phyloP scores from a whole-genome alignment of 257 asterid genomes.

The Petunia secreta region DNA sequence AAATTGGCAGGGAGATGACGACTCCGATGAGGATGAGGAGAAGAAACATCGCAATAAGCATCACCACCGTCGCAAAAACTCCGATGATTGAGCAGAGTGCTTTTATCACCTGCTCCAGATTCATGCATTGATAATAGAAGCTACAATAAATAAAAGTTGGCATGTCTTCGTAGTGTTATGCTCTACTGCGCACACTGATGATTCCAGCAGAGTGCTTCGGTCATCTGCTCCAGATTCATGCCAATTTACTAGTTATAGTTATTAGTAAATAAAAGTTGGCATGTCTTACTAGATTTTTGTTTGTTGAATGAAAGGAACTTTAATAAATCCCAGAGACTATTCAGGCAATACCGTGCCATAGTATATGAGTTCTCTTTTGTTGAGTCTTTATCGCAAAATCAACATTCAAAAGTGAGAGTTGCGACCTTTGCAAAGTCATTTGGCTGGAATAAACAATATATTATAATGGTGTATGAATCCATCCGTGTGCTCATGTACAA shows the following conservation, averaged over 20 bases:
- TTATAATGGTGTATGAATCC: no score
- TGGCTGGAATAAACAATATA: background rate
- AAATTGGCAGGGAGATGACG: slow-evolving; percentile 42
- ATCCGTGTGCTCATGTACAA: slow-evolving; percentile 22
- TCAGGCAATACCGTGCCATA: background rate
- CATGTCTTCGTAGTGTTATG: background rate
- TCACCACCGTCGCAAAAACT: slow-evolving; percentile 45
- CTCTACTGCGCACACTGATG: slow-evolving; percentile 49
- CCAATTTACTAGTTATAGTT: slow-evolving; percentile 11
- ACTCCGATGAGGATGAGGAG: slow-evolving; percentile 41
- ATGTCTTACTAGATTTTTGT: background rate
- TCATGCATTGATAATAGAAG: slow-evolving; percentile 10
- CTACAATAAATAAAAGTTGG: slow-evolving; percentile 24
- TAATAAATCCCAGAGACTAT: background rate
- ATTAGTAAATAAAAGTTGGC: slow-evolving; percentile 26
- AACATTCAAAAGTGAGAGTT: background rate
- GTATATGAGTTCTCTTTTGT: background rate
- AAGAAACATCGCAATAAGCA: slow-evolving; percentile 28
- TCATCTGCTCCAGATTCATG: background rate
- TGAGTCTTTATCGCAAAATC: background rate
- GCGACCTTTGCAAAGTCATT: background rate
- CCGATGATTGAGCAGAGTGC: slow-evolving; percentile 36
- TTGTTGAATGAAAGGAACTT: background rate
- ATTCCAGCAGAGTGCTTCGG: slow-evolving; percentile 21
- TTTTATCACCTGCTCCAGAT: background rate